Percentiles rank a stretch among this genome's conserved stretches.
phyloP scores from a whole-genome alignment of 371 early-diverging fungal genomes.

The Saksenaea oblongispora region DNA sequence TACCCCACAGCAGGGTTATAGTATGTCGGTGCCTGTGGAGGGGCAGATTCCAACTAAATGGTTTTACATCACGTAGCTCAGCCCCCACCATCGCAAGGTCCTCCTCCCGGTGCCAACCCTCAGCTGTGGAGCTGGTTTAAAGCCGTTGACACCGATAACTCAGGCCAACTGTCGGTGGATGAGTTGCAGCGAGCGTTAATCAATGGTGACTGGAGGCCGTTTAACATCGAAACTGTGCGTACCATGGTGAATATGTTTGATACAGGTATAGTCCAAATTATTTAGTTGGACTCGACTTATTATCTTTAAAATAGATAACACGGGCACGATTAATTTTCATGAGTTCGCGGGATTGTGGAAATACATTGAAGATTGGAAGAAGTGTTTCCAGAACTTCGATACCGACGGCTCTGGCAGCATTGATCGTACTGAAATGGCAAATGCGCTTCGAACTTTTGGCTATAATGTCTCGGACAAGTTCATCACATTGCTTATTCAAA shows the following conservation, averaged over 20 bases:
- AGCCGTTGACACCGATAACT: slow-evolving; percentile 66
- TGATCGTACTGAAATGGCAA: slow-evolving; percentile 69
- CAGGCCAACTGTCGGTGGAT: slow-evolving; percentile 49
- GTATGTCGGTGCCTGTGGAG: no score
- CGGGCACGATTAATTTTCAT: slow-evolving; percentile 74
- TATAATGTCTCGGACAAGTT: slow-evolving; percentile 65
- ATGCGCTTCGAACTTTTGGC: slow-evolving; percentile 79
- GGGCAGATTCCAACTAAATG: no score
- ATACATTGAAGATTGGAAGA: slow-evolving; percentile 76
- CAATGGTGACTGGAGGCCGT: slow-evolving; percentile 69
- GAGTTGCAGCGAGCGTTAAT: slow-evolving; percentile 63
- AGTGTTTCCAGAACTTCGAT: slow-evolving; percentile 82
- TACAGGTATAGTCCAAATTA: slow-evolving; percentile 34
- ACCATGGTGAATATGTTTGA: slow-evolving; percentile 76
- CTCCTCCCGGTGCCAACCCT: slow-evolving; percentile 50
- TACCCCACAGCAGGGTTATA: no score
- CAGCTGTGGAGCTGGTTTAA: slow-evolving; percentile 73
- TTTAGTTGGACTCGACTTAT: slow-evolving; percentile 9
- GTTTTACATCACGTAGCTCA: no score
- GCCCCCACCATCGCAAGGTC: slow-evolving; percentile 11
- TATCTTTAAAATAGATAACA: slow-evolving; percentile 33
- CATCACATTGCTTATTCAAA: slow-evolving; percentile 63
- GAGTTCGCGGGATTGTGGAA: slow-evolving; percentile 82
- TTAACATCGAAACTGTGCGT: slow-evolving; percentile 63
- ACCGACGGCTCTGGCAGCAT: slow-evolving; percentile 79